Evolutionary conservation across 768 basidiomycete species (phyloP).

Genomic region (Candolleomyces eurysporus): DNA sequence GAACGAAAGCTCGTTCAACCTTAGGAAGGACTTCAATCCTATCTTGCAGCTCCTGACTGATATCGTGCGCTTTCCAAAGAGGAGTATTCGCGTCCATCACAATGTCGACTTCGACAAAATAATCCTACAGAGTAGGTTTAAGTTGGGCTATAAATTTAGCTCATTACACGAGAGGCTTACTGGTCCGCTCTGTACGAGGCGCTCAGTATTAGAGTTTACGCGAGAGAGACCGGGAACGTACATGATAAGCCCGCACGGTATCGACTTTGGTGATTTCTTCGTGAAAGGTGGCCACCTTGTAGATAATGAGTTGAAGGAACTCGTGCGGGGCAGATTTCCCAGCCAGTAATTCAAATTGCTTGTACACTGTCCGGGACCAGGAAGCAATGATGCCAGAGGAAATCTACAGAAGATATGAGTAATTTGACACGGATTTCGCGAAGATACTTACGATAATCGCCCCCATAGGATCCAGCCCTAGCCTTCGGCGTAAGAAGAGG

Average conservation of each 20-base stretch:
- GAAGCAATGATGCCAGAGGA: slow-evolving; percentile 63
- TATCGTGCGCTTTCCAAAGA: slow-evolving; percentile 84
- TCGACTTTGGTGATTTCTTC: slow-evolving; percentile 85
- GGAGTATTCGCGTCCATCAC: slow-evolving; percentile 90
- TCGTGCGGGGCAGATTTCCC: slow-evolving; percentile 92
- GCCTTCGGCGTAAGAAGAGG: neutral
- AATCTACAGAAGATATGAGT: neutral
- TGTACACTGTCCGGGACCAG: slow-evolving; percentile 75
- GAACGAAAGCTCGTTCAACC: slow-evolving; percentile 92
- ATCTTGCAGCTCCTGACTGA: slow-evolving; percentile 82
- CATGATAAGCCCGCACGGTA: slow-evolving; percentile 91
- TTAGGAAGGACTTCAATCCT: slow-evolving; percentile 87
- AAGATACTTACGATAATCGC: slow-evolving; percentile 62
- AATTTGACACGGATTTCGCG: neutral
- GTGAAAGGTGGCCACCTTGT: slow-evolving; percentile 90
- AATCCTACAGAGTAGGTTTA: slow-evolving; percentile 47
- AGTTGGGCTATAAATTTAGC: no score
- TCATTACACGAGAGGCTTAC: slow-evolving; percentile 28
- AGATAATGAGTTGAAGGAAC: slow-evolving; percentile 87
- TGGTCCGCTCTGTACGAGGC: slow-evolving; percentile 59
- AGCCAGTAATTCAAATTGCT: slow-evolving; percentile 82
- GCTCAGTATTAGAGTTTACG: slow-evolving; percentile 7
- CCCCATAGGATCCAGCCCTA: slow-evolving; percentile 77
- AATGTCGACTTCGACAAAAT: slow-evolving; percentile 94
- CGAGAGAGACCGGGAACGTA: slow-evolving; percentile 31